Base-by-base conservation (phyloP, 345 rosid species). In the Populus deltoides region DNA sequence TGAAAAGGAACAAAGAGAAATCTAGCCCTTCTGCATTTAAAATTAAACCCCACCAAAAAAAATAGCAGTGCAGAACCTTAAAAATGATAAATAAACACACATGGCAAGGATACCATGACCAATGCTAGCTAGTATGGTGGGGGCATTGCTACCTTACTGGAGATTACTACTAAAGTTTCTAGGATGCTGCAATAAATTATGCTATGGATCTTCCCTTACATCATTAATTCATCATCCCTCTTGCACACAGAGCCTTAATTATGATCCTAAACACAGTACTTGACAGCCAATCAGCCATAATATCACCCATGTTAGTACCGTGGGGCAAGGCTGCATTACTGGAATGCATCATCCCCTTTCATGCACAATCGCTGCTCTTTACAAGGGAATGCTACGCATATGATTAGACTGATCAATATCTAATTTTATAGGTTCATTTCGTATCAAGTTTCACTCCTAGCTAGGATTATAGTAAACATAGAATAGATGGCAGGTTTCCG, bases 1-100 rank as follows among this genome's bases (percentile, higher is more conserved):
- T 78, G 36, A 80, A 84, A 68, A 61, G 33, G 51, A 63, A 13
- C 5, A 18, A 66, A 68, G 65, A 12, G 57, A 51, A 72, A 73
- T 20, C 8, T 20, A 59, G 0, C n/a, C 3, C 4, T 25, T 29
- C 53, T 5, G 41, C 43, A 17, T 71, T 36, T 73, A 31, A 47
- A 51, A n/a, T 10, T 11, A 73, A 73, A 45, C 27, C 75, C 29
- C 22, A 45, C 8, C 20, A 1, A 36, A 31, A 33, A 29, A 16
- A 49, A 47, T 49, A 62, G 33, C 11, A 55, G 25, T 9, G 11
- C 27, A 31, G 11, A 10, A 24, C 65, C 65, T 59, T n/a, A 10
- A 9, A 59, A 24, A n/a, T 2, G 27, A n/a, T 55, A 55, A 22
- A 55, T 22, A 24, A 24, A 24, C 65, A n/a, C 13, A 9, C 22